phyloP scores from a whole-genome alignment of 2,329 filamentous ascomycete species.

The Fusarium sp. region DNA sequence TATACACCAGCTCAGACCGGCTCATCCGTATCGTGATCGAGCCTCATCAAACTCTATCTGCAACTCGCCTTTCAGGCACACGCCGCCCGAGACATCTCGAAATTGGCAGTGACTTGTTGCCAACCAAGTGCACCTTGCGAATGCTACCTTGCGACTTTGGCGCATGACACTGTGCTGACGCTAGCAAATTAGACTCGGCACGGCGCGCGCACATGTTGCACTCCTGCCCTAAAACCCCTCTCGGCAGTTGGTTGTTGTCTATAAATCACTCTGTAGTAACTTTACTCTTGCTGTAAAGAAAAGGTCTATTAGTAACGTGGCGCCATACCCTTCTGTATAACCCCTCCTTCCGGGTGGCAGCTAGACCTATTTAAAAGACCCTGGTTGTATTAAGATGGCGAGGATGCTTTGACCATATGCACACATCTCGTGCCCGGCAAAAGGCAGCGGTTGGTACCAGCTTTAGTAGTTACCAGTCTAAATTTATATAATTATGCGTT shows the following conservation, averaged over 20 bases:
- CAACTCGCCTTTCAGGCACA: neutral
- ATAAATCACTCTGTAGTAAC: neutral
- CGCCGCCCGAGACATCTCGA: neutral
- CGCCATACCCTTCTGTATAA: neutral
- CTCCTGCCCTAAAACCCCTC: neutral
- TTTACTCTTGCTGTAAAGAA: neutral
- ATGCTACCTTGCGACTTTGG: neutral
- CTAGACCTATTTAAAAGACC: neutral
- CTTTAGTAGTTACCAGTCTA: neutral
- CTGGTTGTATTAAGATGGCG: neutral
- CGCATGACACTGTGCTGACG: neutral
- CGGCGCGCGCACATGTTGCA: neutral
- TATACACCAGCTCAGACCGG: neutral
- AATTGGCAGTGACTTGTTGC: neutral
- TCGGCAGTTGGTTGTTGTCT: neutral
- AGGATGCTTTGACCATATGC: neutral
- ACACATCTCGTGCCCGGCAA: neutral
- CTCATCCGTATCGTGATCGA: neutral
- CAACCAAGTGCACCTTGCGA: neutral
- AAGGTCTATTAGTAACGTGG: neutral
- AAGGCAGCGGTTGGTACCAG: neutral
- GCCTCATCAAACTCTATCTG: neutral
- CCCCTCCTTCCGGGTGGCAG: neutral
- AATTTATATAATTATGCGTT: neutral
- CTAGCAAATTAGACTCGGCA: neutral